These are phyloP conservation scores for Agastache rugosa DNA, from an alignment of 257 asterid species.

Conservation along the genomic window DNA sequence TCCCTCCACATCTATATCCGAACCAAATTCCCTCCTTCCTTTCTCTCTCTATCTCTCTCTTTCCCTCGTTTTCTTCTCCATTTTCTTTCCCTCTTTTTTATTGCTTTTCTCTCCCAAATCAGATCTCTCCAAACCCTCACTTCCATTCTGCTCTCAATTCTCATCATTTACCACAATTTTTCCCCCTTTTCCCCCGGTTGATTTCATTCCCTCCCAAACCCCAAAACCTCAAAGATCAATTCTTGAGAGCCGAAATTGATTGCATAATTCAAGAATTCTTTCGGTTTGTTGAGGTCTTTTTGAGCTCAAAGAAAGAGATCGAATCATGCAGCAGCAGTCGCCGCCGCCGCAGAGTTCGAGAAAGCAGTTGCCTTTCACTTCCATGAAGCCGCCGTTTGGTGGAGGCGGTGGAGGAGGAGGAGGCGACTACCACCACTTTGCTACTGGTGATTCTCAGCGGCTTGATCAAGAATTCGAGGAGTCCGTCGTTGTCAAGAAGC, in stretches of 20 bases:
- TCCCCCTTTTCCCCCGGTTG: background rate
- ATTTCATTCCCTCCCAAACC: constrained; percentile 28
- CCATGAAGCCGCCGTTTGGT: constrained; percentile 73
- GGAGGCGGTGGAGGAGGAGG: constrained; percentile 37
- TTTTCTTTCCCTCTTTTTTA: constrained; percentile 43
- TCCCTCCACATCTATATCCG: constrained; percentile 98
- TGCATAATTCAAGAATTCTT: constrained; percentile 21
- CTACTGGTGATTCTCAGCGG: constrained; percentile 47
- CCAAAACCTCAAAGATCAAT: constrained; percentile 36
- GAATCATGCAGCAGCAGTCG: constrained; percentile 63
- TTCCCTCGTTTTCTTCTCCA: constrained; percentile 70
- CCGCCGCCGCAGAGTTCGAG: constrained; percentile 50
- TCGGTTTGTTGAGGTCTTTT: constrained; percentile 13
- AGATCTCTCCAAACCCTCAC: constrained; percentile 50
- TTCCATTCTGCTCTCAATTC: constrained; percentile 35
- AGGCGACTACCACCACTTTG: constrained; percentile 71
- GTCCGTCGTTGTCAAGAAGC: constrained; percentile 65
- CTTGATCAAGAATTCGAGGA: constrained; percentile 57
- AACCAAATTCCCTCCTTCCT: constrained; percentile 80
- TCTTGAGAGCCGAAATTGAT: constrained; percentile 29
- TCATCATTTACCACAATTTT: constrained; percentile 21
- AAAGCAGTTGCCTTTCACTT: constrained; percentile 69
- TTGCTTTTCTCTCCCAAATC: constrained; percentile 57
- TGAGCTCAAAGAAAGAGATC: constrained; percentile 37
- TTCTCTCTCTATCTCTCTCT: constrained; percentile 27